Percentiles rank a stretch among this genome's conserved stretches.
These are phyloP conservation scores for Przewalskia tangutica DNA, from an alignment of 257 asterid species.

Conservation along the genomic window DNA sequence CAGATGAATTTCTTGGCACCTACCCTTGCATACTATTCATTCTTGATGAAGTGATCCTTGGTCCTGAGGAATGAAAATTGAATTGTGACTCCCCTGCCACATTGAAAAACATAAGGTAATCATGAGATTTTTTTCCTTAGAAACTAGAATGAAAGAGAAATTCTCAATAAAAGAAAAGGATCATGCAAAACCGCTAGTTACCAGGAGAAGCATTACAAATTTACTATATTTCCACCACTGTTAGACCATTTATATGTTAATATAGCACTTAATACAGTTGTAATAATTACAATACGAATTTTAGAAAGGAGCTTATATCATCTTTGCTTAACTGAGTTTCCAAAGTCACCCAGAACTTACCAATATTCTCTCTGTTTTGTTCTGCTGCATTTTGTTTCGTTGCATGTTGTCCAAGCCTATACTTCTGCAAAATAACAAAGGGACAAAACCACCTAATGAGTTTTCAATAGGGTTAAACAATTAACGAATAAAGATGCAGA, in stretches of 20 bases:
- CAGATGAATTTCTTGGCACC: background rate
- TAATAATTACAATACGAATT: background rate
- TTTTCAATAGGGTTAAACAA: background rate
- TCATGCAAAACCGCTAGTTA: background rate
- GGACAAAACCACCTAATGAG: background rate
- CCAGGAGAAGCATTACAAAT: background rate
- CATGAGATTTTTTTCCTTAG: background rate
- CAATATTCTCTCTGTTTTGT: slow-evolving; percentile 23
- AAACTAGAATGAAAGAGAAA: background rate
- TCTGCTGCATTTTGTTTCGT: slow-evolving; percentile 36
- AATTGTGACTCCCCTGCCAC: slow-evolving; percentile 41
- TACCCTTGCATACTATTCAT: slow-evolving; percentile 48
- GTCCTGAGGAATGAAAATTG: slow-evolving; percentile 30
- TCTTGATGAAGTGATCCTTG: slow-evolving; percentile 43
- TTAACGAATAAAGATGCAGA: background rate
- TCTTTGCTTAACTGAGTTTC: background rate
- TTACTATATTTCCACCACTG: background rate
- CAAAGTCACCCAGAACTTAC: background rate
- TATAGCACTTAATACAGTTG: background rate
- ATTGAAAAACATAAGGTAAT: background rate
- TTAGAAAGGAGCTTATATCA: background rate
- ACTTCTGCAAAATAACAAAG: slow-evolving; percentile 36
- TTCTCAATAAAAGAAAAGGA: background rate
- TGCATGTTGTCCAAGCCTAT: slow-evolving; percentile 73
- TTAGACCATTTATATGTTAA: background rate